Conservation (phyloP, 306 rosid genomes). For the Senna siamea region DNA sequence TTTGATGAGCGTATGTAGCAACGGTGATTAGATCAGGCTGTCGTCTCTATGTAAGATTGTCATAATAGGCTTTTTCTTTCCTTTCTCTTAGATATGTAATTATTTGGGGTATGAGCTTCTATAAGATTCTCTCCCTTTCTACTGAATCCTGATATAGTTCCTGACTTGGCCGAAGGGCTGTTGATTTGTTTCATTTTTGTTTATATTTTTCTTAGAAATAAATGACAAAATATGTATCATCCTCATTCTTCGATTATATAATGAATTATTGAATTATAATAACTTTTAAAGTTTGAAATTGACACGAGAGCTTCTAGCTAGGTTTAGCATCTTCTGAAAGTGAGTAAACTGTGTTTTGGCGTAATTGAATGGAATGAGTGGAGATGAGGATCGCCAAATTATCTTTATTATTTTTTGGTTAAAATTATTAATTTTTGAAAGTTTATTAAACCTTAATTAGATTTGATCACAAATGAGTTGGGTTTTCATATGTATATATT, state of each 20-base stretch:
- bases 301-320: background rate
- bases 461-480: too few species aligned
- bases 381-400: too few species aligned
- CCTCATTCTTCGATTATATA: background rate
- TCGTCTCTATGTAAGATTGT: conserved; percentile 7
- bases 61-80: background rate
- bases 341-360: too few species aligned
- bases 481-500: too few species aligned
- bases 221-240: conserved; percentile 22
- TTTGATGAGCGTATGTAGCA: conserved; percentile 1
- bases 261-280: background rate
- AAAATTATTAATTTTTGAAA: too few species aligned
- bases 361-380: too few species aligned
- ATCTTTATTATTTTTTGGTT: too few species aligned
- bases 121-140: background rate
- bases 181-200: conserved; percentile 42
- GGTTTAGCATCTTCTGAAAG: too few species aligned
- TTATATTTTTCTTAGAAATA: conserved; percentile 45
- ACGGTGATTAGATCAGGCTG: conserved; percentile 26
- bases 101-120: background rate
- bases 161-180: conserved; percentile 36
- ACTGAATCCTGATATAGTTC: background rate
- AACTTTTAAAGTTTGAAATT: background rate
- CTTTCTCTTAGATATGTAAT: conserved; percentile 21
- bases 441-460: too few species aligned